These are phyloP conservation scores for Xenoacremonium recifei DNA, from an alignment of 2,329 filamentous ascomycete genomes.

Conservation along the genomic window DNA sequence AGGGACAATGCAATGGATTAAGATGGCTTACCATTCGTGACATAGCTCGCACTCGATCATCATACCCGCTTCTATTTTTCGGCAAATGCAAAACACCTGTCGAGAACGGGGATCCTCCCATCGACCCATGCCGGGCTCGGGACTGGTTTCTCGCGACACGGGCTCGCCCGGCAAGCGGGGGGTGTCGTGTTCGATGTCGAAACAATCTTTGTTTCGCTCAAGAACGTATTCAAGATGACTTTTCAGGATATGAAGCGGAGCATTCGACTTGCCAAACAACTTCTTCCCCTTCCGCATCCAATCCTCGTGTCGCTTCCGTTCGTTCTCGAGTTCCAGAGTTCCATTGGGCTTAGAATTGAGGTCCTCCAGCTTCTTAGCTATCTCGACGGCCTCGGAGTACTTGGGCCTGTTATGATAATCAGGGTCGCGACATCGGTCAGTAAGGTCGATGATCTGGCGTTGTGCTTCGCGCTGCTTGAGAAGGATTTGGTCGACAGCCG, in stretches of 20 bases:
- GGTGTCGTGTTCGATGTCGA: conserved; percentile 80
- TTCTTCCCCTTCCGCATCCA: conserved; percentile 99
- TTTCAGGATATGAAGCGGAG: conserved; percentile 91
- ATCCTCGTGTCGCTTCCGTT: conserved; percentile 93
- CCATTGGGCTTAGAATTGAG: conserved; percentile 91
- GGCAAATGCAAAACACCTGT: conserved; percentile 96
- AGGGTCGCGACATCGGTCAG: conserved; percentile 70
- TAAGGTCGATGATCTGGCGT: conserved; percentile 79
- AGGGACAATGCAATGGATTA: too few species aligned
- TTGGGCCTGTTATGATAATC: conserved; percentile 79
- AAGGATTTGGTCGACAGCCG: conserved; percentile 83
- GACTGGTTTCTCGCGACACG: conserved; percentile 75
- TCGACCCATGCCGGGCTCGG: conserved; percentile 49
- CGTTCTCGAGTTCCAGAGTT: conserved; percentile 88
- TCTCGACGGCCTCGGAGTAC: conserved; percentile 86
- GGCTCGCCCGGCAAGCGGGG: conserved; percentile 90
- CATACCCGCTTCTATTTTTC: conserved; percentile 90
- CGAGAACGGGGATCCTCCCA: conserved; percentile 62
- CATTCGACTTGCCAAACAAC: conserved; percentile 96
- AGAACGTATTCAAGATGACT: conserved; percentile 92
- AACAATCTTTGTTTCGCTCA: conserved; percentile 86
- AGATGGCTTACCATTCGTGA: conserved; percentile 83
- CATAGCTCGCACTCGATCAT: conserved; percentile 99
- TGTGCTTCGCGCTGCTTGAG: conserved; percentile 96
- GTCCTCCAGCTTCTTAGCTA: conserved; percentile 83